Base-by-base conservation (phyloP, 768 basidiomycete genomes). In the Postia placenta region DNA sequence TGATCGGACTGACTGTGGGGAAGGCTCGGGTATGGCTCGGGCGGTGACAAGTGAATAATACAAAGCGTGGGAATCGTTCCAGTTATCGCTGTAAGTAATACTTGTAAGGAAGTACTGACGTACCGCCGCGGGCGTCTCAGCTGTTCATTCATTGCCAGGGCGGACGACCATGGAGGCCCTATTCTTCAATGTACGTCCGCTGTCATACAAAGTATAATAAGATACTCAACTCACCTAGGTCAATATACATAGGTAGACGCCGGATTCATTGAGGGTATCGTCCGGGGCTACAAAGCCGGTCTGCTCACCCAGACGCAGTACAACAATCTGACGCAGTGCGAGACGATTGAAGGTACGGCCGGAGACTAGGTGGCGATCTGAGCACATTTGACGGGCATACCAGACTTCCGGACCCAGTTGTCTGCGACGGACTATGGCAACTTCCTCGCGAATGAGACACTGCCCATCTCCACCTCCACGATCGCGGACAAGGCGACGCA, bases 401-500 rank as follows among this genome's bases (percentile, higher is more conserved):
- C 59, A 98, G 96, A 99, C 69, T 84, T 99, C 68, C 79, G 91
- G 54, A 93, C 96, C 40, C 96, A 99, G 64, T 76, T 99, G 26
- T 88, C 92, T 14, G 82, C 94, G 11, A 98, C 95, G 4, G 96
- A 99, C 70, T 99, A 99, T 65, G 93, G 94, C 62, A 95, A 91
- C 70, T 99, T 99, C 69, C 85, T 99, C 40, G 85, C 95, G 24
- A 97, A 97, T 61, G 96, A 99, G 65, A 85, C 95, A 2, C 77
- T 92, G 22, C 94, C 93, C 11, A 79, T 97, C 48, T 88, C 91
- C 48, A 96, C 95, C 6, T 85, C 92, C 7, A 93, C 91, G 42
- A 97, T 98, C 63, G 80, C 91, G n/a, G 94, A 95, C 70, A 93
- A 87, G 69, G 95, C 96, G 24, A 97, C 93, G 2, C 87, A 93